These are phyloP conservation scores for Suillus brevipes DNA, from an alignment of 768 basidiomycete genomes.

Conservation along the genomic window DNA sequence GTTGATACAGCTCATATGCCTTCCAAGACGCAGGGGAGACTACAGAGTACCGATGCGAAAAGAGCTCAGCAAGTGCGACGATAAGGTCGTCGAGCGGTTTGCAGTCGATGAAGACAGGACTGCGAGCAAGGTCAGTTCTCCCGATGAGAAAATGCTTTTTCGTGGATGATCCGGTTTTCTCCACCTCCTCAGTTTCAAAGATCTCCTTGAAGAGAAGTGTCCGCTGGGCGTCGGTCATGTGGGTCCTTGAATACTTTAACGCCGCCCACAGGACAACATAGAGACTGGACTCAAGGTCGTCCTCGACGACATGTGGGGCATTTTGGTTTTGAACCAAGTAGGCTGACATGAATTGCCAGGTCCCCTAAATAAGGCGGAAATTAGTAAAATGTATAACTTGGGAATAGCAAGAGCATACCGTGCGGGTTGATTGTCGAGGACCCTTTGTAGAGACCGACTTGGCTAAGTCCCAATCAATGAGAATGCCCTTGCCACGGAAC, in stretches of 20 bases:
- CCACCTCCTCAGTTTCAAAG: background rate
- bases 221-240: background rate
- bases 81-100: background rate
- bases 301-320: background rate
- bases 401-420: background rate
- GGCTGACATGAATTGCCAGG: constrained; percentile 7
- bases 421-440: constrained; percentile 4
- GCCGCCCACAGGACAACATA: constrained; percentile 3
- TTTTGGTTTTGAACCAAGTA: background rate
- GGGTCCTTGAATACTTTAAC: background rate
- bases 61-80: background rate
- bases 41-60: background rate
- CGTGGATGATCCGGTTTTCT: background rate
- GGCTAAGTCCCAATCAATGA: constrained; percentile 31
- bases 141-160: background rate
- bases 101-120: background rate
- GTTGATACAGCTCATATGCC: background rate
- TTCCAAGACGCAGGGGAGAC: background rate
- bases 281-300: constrained; percentile 10
- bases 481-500: constrained; percentile 15
- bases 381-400: background rate
- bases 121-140: background rate
- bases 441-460: background rate
- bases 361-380: constrained; percentile 2
- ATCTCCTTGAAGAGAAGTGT: constrained; percentile 1